Evolutionary conservation across 1,139 yeast species (phyloP).

Genomic region (Lodderomyces metapsilosis): DNA sequence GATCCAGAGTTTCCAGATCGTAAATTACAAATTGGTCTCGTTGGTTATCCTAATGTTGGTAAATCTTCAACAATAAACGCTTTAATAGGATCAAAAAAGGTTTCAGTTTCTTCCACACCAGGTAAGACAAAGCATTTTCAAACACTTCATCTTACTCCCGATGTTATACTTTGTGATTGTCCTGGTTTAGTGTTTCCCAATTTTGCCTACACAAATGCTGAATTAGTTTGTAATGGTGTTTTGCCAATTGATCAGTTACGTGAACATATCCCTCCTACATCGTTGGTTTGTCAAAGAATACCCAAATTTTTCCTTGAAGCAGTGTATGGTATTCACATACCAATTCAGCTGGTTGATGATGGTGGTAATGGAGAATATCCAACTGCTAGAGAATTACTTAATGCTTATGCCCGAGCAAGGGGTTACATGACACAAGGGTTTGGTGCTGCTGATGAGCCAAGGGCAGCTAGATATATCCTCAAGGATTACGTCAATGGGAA

Average conservation of each 20-base stretch:
- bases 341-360: conserved; percentile 69
- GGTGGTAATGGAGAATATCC: conserved; percentile 86
- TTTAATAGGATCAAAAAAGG: conserved; percentile 91
- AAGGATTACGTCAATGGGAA: conserved; percentile 96
- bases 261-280: conserved; percentile 89
- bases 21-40: conserved; percentile 85
- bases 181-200: conserved; percentile 99
- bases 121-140: conserved; percentile 99
- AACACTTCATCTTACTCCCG: conserved; percentile 81
- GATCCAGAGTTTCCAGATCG: conserved; percentile 58
- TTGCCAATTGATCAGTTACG: conserved; percentile 95
- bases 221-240: conserved; percentile 96
- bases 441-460: conserved; percentile 94
- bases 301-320: conserved; percentile 91
- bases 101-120: conserved; percentile 96
- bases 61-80: conserved; percentile 96
- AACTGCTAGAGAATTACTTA: conserved; percentile 83
- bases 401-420: conserved; percentile 93
- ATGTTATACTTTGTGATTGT: conserved; percentile 92
- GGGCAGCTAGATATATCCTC: conserved; percentile 89
- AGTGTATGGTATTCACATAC: conserved; percentile 87
- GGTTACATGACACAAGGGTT: conserved; percentile 98
- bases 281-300: conserved; percentile 80
- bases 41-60: conserved; percentile 97
- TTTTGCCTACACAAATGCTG: conserved; percentile 95